phyloP scores from a whole-genome alignment of 306 rosid species.

The Quercus ilex region DNA sequence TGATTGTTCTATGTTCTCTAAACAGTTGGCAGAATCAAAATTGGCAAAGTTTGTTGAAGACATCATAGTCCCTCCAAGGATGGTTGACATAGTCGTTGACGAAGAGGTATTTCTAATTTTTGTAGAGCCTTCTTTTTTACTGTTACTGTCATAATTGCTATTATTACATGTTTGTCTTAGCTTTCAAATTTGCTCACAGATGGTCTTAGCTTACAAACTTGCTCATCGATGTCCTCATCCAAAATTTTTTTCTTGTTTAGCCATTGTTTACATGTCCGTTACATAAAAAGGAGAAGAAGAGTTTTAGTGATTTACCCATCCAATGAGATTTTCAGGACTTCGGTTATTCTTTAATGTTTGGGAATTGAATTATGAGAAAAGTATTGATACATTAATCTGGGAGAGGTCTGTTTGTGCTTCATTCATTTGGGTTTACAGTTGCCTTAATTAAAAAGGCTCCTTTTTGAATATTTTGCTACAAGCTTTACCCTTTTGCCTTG shows the following conservation, averaged over 20 bases:
- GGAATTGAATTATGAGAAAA: not conserved
- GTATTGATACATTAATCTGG: not conserved
- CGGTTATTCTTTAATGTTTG: not conserved
- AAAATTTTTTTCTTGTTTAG: not conserved
- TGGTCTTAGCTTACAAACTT: not conserved
- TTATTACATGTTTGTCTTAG: slow-evolving; percentile 21
- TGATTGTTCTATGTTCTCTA: too few species aligned
- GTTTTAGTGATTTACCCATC: slow-evolving; percentile 9
- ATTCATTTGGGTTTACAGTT: not conserved
- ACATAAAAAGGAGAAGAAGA: not conserved
- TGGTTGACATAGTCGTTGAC: slow-evolving; percentile 85
- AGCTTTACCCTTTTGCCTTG: not conserved
- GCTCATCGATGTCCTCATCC: not conserved
- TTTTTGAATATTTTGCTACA: not conserved
- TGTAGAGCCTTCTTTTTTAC: slow-evolving; percentile 3
- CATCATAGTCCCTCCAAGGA: slow-evolving; percentile 93
- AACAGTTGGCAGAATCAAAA: slow-evolving; percentile 87
- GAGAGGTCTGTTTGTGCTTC: not conserved
- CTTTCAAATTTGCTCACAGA: slow-evolving; percentile 7
- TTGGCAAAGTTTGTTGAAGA: slow-evolving; percentile 96
- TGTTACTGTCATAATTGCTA: not conserved
- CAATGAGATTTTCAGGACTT: not conserved
- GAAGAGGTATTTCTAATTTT: slow-evolving; percentile 63
- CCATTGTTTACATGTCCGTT: not conserved
- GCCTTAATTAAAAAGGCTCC: not conserved